Evolutionary conservation across 2,329 filamentous ascomycete genomes (phyloP).

Genomic region (Sphaerostilbella broomeana): DNA sequence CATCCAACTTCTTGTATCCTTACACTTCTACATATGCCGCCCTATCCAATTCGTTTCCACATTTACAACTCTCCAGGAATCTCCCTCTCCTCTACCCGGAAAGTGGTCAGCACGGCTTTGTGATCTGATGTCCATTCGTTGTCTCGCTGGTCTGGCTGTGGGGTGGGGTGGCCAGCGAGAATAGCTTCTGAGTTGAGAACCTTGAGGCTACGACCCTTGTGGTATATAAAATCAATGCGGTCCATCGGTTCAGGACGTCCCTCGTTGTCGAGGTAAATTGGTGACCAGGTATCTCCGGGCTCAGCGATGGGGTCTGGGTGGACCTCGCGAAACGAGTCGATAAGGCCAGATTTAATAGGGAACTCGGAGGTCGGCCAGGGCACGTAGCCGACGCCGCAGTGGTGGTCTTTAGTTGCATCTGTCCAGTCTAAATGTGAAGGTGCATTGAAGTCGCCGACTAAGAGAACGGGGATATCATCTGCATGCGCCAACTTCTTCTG

Average conservation of each 20-base stretch:
- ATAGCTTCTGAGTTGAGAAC: constrained; percentile 25
- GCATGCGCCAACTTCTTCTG: constrained; percentile 24
- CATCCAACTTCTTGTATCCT: no score
- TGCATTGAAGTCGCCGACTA: constrained; percentile 38
- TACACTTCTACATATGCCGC: not conserved
- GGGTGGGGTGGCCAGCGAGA: constrained; percentile 29
- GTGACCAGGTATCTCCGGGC: constrained; percentile 36
- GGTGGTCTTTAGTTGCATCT: constrained; percentile 24
- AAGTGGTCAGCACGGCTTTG: constrained; percentile 27
- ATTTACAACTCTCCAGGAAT: no score
- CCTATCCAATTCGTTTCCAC: not conserved
- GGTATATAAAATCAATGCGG: constrained; percentile 37
- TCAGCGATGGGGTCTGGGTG: constrained; percentile 29
- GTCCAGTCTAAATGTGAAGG: constrained; percentile 39
- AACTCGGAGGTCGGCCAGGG: constrained; percentile 34
- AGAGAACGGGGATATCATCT: constrained; percentile 28
- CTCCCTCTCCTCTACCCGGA: no score
- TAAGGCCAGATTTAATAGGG: constrained; percentile 28
- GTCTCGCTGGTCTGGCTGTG: constrained; percentile 27
- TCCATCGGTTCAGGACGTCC: constrained; percentile 32
- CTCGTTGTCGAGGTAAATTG: constrained; percentile 29
- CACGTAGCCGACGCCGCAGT: constrained; percentile 31
- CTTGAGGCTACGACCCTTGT: constrained; percentile 27
- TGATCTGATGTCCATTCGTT: constrained; percentile 40
- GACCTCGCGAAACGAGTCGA: constrained; percentile 34